Percentiles rank a stretch among this genome's conserved stretches.
Conservation (phyloP, 1,284 basidiomycete species). For the Grifola frondosa region DNA sequence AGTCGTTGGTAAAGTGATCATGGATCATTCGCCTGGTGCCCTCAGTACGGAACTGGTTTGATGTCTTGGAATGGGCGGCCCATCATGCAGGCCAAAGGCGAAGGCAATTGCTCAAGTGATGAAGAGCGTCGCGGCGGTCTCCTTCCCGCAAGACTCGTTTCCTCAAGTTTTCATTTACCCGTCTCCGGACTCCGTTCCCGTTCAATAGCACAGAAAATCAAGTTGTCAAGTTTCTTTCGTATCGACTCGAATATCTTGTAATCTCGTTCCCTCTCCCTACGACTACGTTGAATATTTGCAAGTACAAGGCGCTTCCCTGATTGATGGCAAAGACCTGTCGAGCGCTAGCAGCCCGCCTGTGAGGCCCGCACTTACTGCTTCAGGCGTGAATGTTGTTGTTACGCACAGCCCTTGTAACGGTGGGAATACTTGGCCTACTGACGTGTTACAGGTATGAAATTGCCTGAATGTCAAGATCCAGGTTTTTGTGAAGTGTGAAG, state of each 20-base stretch:
- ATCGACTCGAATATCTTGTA: slow-evolving; percentile 26
- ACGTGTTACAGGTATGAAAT: no score
- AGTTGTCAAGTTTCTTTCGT: slow-evolving; percentile 44
- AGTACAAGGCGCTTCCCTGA: slow-evolving; percentile 22
- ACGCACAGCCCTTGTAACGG: no score
- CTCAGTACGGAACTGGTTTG: slow-evolving; percentile 19
- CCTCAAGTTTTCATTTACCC: slow-evolving; percentile 32
- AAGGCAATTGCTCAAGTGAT: slow-evolving; percentile 29
- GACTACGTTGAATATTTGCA: slow-evolving; percentile 27
- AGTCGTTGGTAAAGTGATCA: slow-evolving; percentile 30
- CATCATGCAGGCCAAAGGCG: slow-evolving; percentile 25
- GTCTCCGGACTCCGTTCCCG: slow-evolving; percentile 28
- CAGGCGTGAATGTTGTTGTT: no score
- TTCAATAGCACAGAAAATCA: slow-evolving; percentile 42
- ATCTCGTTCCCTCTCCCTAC: slow-evolving; percentile 14
- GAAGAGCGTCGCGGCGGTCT: slow-evolving; percentile 28
- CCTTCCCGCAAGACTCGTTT: slow-evolving; percentile 27
- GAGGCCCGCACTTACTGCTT: no score
- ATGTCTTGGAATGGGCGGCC: slow-evolving; percentile 18
- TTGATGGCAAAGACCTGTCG: slow-evolving; percentile 16
- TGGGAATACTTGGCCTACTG: no score
- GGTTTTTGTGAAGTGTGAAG: no score
- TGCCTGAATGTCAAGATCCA: no score
- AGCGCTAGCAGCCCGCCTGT: no score
- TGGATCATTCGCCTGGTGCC: slow-evolving; percentile 19